Evolutionary conservation across 805 yeast genomes (phyloP), one percentile per base, ranked within the genome.

Genomic region (Yamadazyma sp.): DNA sequence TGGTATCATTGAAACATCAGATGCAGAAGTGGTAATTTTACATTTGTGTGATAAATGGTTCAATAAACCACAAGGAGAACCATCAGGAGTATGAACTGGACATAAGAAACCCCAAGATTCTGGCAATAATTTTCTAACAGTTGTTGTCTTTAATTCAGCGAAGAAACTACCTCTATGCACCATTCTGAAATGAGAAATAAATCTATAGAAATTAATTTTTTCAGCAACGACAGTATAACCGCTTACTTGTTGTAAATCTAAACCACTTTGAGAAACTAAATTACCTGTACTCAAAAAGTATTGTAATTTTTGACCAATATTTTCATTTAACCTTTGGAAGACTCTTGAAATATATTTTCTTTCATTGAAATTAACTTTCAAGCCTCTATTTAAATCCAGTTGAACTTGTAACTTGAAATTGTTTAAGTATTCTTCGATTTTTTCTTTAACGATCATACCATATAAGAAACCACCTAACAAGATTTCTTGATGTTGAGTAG

Each of bases 31-130:
- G 5, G 96, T 78, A 42, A 93, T 84, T 50, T 75, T 73, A 74
- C 98, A 93, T 62, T 86, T 88, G 66, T 93, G 97, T 7, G 98
- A 83, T 68, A 93, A 80, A 73, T 93, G 98, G 65, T 93, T 93
- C 54, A 93, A 70, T 59, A 93, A 73, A 70, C 98, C 98, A 80
- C 98, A 93, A 14, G 98, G 98, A 33, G 98, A 85, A 51, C 98
- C 98, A 82, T 93, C 98, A 5, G 98, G 98, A 10, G 98, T 93
- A 62, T 93, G 98, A 16, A 93, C 98, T 9, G 98, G 98, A 67
- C 98, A 93, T 50, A 93, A 66, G 76, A 93, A 93, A 3, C 98
- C 98, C 98, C 98, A 93, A 1, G 96, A 86, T 62, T 93, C 98
- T 1, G 98, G 98, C 39, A 93, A 74, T 52, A 93, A 70, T 61